Percentiles rank a stretch among this genome's conserved stretches.
These are phyloP conservation scores for Leishmania aethiopica DNA, from an alignment of 208 protist species.

Conservation along the genomic window DNA sequence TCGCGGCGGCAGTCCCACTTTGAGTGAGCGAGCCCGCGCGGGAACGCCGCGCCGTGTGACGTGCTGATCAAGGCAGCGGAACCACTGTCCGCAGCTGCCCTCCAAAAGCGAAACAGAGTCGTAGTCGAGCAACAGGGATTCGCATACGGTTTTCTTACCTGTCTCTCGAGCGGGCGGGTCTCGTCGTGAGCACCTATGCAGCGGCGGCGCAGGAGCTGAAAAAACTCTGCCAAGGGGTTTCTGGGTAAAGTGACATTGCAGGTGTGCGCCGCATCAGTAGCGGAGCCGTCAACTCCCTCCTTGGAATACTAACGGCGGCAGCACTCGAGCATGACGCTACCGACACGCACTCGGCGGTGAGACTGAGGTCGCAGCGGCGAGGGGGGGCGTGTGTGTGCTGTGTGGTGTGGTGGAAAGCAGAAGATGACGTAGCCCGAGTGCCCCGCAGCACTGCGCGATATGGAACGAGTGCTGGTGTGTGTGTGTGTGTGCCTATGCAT, in stretches of 20 bases:
- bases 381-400: not conserved
- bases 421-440: not conserved
- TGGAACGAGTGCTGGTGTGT: not conserved
- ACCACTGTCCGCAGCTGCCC: not conserved
- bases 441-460: not conserved
- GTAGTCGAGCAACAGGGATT: not conserved
- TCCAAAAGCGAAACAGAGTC: not conserved
- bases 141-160: not conserved
- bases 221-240: conserved; percentile 13
- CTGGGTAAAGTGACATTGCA: conserved; percentile 11
- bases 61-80: not conserved
- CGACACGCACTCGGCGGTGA: not conserved
- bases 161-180: not conserved
- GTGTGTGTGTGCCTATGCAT: not conserved
- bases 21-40: not conserved
- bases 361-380: not conserved
- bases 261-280: conserved; percentile 19
- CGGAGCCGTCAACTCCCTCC: not conserved
- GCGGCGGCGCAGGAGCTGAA: not conserved
- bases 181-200: not conserved
- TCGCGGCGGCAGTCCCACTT: not conserved
- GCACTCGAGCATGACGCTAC: not conserved
- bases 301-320: not conserved
- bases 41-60: not conserved
- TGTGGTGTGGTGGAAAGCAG: not conserved